Evolutionary conservation across 352 stramenopile species (phyloP).

Genomic region (Peronospora belbahrii): DNA sequence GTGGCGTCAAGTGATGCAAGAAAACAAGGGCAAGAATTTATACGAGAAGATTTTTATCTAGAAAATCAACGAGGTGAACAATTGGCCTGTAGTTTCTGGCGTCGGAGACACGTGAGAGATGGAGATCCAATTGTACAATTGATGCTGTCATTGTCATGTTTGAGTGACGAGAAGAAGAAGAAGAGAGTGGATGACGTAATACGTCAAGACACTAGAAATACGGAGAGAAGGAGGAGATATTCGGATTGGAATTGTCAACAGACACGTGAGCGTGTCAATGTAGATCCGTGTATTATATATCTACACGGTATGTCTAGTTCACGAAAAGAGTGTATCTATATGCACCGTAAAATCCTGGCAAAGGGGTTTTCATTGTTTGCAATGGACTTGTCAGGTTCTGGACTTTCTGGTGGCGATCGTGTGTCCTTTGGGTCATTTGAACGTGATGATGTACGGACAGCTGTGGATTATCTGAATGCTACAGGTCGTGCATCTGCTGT

Average conservation of each 20-base stretch:
- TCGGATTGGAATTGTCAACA: slow-evolving; percentile 12
- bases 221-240: slow-evolving; percentile 25
- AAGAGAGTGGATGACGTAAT: too few relatives aligned
- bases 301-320: slow-evolving; percentile 77
- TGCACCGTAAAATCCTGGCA: slow-evolving; percentile 42
- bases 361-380: slow-evolving; percentile 63
- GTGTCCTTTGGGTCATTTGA: slow-evolving; percentile 70
- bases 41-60: slow-evolving; percentile 58
- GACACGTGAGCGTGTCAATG: not conserved
- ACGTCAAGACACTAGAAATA: slow-evolving; percentile 18
- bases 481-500: slow-evolving; percentile 44
- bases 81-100: slow-evolving; percentile 74
- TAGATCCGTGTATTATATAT: slow-evolving; percentile 59
- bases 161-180: too few relatives aligned
- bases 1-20: too few relatives aligned
- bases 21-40: slow-evolving; percentile 12
- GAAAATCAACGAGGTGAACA: slow-evolving; percentile 37
- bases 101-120: slow-evolving; percentile 15
- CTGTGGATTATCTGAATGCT: slow-evolving; percentile 62
- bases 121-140: slow-evolving; percentile 19
- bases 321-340: slow-evolving; percentile 65
- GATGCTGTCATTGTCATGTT: not conserved
- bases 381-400: slow-evolving; percentile 66
- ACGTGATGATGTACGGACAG: slow-evolving; percentile 46
- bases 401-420: slow-evolving; percentile 51